A percentile compares a stretch with the other conserved stretches of the same genome.
phyloP scores from a whole-genome alignment of 2,329 filamentous ascomycete species.

The Diaporthe velutina region DNA sequence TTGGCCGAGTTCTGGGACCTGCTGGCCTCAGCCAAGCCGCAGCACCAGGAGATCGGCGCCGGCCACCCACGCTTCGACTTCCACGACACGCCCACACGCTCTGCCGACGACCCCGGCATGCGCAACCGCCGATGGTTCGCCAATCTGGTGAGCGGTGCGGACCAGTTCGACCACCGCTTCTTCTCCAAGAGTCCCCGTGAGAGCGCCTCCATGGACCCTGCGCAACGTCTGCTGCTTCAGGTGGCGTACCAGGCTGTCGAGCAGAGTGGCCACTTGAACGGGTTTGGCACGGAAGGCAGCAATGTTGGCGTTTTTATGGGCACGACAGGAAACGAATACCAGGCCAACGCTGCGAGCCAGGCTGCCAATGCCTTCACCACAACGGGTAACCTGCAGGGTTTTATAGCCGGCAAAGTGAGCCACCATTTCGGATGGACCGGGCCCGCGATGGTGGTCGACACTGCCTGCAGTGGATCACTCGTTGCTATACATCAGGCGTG shows the following conservation, averaged over 20 bases:
- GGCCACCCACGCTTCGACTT: constrained; percentile 7
- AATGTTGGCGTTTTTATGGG: constrained; percentile 54
- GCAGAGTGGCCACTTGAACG: constrained; percentile 41
- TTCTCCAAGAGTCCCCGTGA: constrained; percentile 54
- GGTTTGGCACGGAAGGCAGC: neutral
- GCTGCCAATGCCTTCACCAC: constrained; percentile 52
- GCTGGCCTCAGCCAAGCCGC: constrained; percentile 31
- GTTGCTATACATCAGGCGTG: constrained; percentile 55
- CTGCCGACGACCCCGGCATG: neutral
- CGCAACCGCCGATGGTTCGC: constrained; percentile 38
- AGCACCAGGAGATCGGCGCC: constrained; percentile 33
- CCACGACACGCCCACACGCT: constrained; percentile 8
- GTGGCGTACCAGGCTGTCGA: constrained; percentile 56
- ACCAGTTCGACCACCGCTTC: constrained; percentile 55
- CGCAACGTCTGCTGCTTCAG: constrained; percentile 54
- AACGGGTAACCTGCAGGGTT: constrained; percentile 20
- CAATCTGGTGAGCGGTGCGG: constrained; percentile 44
- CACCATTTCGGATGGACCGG: constrained; percentile 53
- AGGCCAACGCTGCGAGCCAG: constrained; percentile 53
- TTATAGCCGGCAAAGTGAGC: constrained; percentile 46
- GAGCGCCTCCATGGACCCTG: constrained; percentile 53
- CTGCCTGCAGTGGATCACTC: constrained; percentile 53
- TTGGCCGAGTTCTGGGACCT: constrained; percentile 42
- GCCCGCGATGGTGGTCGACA: constrained; percentile 49
- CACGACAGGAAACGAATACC: constrained; percentile 51